phyloP scores from a whole-genome alignment of 2,329 filamentous ascomycete genomes.

The Ceratocystis ficicola region DNA sequence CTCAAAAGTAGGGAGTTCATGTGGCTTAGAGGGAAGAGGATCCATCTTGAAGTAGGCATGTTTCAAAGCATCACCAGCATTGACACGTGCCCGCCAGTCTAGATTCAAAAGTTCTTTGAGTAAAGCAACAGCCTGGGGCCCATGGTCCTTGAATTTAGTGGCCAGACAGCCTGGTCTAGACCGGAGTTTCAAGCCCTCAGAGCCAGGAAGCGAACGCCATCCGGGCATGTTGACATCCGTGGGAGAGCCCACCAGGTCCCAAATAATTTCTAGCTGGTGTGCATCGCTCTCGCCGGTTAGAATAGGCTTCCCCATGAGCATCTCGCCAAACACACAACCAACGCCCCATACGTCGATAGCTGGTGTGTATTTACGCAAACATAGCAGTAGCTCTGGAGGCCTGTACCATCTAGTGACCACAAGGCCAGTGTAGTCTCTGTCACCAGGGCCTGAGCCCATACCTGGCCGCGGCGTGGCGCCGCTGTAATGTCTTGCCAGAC shows the following conservation, averaged over 20 bases:
- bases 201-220: slow-evolving; percentile 72
- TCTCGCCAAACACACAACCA: slow-evolving; percentile 97
- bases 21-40: slow-evolving; percentile 67
- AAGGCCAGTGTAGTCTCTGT: slow-evolving; percentile 85
- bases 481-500: slow-evolving; percentile 84
- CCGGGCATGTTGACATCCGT: slow-evolving; percentile 87
- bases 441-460: slow-evolving; percentile 69
- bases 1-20: slow-evolving; percentile 81
- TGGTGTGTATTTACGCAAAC: slow-evolving; percentile 84
- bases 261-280: slow-evolving; percentile 87
- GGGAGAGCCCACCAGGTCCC: slow-evolving; percentile 80
- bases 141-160: slow-evolving; percentile 63
- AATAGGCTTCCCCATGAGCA: slow-evolving; percentile 89
- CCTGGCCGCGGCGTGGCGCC: slow-evolving; percentile 67
- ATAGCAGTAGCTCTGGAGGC: slow-evolving; percentile 80
- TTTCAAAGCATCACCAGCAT: slow-evolving; percentile 83
- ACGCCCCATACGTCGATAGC: slow-evolving; percentile 98
- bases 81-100: slow-evolving; percentile 79
- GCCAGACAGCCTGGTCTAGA: slow-evolving; percentile 52
- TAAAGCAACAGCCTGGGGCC: slow-evolving; percentile 62
- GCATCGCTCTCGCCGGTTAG: slow-evolving; percentile 77
- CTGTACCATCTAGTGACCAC: slow-evolving; percentile 97
- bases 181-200: slow-evolving; percentile 58
- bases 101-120: slow-evolving; percentile 73
- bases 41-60: slow-evolving; percentile 79